Percentiles rank a stretch among this genome's conserved stretches.
These are phyloP conservation scores for Epichloe coenophiala DNA, from an alignment of 2,329 filamentous ascomycete species.

Conservation along the genomic window DNA sequence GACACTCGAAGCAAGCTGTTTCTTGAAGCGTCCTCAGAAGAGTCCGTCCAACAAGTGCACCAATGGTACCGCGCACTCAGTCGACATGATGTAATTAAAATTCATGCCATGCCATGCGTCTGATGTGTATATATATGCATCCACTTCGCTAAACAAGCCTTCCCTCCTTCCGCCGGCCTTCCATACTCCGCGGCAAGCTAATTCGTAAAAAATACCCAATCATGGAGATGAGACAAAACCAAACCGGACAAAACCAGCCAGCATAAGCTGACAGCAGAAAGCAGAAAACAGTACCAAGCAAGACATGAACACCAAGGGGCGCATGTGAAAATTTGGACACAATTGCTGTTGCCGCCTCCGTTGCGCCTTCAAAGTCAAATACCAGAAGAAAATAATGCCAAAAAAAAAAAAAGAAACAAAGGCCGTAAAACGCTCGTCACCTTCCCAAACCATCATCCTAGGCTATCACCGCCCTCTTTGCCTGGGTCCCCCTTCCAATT, in stretches of 20 bases:
- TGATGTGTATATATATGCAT: conserved; percentile 2
- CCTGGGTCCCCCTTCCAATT: neutral
- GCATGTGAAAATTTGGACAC: neutral
- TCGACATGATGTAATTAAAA: neutral
- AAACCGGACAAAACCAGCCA: neutral
- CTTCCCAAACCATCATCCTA: too few species aligned
- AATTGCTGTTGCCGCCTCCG: neutral
- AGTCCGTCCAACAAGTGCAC: too few species aligned
- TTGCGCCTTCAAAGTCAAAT: conserved; percentile 2
- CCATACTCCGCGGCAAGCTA: too few species aligned
- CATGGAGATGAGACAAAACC: conserved; percentile 1
- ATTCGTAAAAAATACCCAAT: conserved; percentile 7
- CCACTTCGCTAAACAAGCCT: neutral
- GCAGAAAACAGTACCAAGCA: neutral
- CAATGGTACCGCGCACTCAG: too few species aligned
- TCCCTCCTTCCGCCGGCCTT: too few species aligned
- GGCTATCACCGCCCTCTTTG: too few species aligned
- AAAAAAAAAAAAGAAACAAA: neutral
- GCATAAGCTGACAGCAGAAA: neutral
- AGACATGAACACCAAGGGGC: neutral
- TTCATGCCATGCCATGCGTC: conserved; percentile 6
- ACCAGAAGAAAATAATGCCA: neutral
- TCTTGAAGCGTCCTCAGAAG: too few species aligned
- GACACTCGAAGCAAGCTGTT: too few species aligned
- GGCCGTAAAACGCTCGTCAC: neutral